Percentiles rank a stretch among this genome's conserved stretches.
phyloP scores from a whole-genome alignment of 1,139 yeast genomes.

The Pichia inconspicua region DNA sequence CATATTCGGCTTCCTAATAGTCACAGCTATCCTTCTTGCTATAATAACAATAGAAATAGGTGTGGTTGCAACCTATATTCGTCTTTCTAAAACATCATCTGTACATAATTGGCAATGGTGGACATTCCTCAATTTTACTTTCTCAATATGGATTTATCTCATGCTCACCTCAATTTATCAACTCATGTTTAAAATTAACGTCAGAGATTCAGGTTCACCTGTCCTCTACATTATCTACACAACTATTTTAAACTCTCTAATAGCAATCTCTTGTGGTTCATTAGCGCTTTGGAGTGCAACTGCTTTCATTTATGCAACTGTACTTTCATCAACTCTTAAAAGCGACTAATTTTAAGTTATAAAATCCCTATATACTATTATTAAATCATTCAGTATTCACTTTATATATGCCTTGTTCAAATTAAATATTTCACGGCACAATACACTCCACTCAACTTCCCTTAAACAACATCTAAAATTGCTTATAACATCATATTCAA shows the following conservation, averaged over 20 bases:
- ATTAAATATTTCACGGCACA: slow-evolving; percentile 76
- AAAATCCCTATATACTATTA: neutral
- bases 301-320: slow-evolving; percentile 49
- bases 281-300: slow-evolving; percentile 50
- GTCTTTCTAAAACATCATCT: slow-evolving; percentile 54
- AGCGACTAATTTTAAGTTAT: slow-evolving; percentile 34
- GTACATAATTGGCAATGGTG: slow-evolving; percentile 71
- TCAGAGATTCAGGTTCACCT: slow-evolving; percentile 62
- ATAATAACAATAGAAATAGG: slow-evolving; percentile 66
- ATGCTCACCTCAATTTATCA: slow-evolving; percentile 64
- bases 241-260: slow-evolving; percentile 51
- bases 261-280: slow-evolving; percentile 71
- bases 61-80: slow-evolving; percentile 61
- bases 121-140: slow-evolving; percentile 63
- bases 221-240: slow-evolving; percentile 68
- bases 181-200: slow-evolving; percentile 45
- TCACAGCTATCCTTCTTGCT: slow-evolving; percentile 51
- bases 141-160: slow-evolving; percentile 64
- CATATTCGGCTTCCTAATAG: slow-evolving; percentile 69
- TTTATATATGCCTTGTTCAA: slow-evolving; percentile 59
- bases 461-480: slow-evolving; percentile 24
- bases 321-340: slow-evolving; percentile 41
- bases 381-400: neutral
- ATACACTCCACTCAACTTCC: slow-evolving; percentile 84
- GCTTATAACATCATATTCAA: slow-evolving; percentile 6